phyloP scores from a whole-genome alignment of 2,329 filamentous ascomycete genomes.

The Blastomyces gilchristii region DNA sequence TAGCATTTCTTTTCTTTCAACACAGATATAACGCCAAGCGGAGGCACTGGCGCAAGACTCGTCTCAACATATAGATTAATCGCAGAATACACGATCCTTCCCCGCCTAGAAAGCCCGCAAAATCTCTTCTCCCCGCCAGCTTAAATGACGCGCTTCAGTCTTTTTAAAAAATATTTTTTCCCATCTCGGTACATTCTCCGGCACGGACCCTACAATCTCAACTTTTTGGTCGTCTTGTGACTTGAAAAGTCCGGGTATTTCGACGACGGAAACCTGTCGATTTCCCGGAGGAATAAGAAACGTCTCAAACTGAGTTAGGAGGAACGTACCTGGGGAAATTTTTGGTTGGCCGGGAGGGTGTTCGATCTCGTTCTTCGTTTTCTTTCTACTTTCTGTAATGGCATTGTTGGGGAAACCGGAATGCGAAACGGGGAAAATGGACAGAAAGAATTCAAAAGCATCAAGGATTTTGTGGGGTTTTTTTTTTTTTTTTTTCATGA shows the following conservation, averaged over 20 bases:
- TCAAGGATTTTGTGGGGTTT: background rate
- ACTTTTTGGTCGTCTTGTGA: background rate
- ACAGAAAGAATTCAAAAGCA: background rate
- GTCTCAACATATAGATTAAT: constrained; percentile 74
- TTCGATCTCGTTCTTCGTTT: background rate
- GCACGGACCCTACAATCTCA: background rate
- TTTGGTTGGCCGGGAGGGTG: background rate
- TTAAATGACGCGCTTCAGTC: background rate
- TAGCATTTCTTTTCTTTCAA: background rate
- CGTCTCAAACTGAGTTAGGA: background rate
- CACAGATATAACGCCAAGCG: constrained; percentile 98
- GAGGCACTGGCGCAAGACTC: constrained; percentile 99
- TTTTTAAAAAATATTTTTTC: background rate
- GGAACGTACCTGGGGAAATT: background rate
- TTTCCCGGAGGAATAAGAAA: background rate
- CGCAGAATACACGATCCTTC: constrained; percentile 43
- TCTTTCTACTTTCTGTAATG: background rate
- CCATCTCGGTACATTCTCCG: constrained; percentile 4
- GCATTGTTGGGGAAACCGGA: background rate
- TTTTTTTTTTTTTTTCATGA: no score
- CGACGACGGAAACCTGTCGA: background rate
- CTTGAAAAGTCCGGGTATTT: background rate
- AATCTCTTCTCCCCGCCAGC: background rate
- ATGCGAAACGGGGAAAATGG: no score
- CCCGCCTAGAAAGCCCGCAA: constrained; percentile 18